Conservation (phyloP, 805 yeast genomes). For the Metschnikowia continentalis region DNA sequence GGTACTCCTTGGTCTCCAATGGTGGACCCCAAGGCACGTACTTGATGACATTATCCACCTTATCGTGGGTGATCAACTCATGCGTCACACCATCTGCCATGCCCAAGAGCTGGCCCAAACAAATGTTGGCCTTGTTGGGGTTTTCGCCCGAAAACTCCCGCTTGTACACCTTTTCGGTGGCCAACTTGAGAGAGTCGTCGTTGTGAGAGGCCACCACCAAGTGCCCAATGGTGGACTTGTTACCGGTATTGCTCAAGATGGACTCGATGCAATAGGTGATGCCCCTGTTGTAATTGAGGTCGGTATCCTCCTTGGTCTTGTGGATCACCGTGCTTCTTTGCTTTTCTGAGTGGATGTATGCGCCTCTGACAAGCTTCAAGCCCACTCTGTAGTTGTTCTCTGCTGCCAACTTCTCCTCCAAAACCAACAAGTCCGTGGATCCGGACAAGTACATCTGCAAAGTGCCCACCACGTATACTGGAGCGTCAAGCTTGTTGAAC, state of each 20-base stretch:
- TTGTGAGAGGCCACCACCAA: constrained; percentile 92
- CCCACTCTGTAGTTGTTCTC: constrained; percentile 68
- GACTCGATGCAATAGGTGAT: constrained; percentile 58
- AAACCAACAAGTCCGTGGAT: constrained; percentile 54
- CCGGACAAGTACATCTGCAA: constrained; percentile 87
- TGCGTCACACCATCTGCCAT: constrained; percentile 90
- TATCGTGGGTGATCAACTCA: constrained; percentile 61
- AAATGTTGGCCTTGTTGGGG: constrained; percentile 53
- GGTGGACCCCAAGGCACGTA: constrained; percentile 99
- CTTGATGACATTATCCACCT: constrained; percentile 75
- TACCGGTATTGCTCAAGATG: constrained; percentile 43
- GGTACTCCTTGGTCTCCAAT: constrained; percentile 83
- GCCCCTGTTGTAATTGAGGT: constrained; percentile 67
- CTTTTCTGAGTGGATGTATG: constrained; percentile 87
- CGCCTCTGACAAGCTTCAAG: constrained; percentile 90
- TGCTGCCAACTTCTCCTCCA: constrained; percentile 63
- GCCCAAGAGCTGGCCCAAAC: constrained; percentile 86
- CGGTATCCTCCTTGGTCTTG: constrained; percentile 76
- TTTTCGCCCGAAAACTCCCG: constrained; percentile 9
- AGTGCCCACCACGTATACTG: constrained; percentile 79
- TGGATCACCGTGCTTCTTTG: constrained; percentile 65
- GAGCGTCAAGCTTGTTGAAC: constrained; percentile 58
- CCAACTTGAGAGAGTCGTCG: constrained; percentile 67
- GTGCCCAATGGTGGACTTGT: constrained; percentile 58
- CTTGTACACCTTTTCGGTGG: constrained; percentile 50